These are phyloP conservation scores for Lignosus rhinocerotis DNA, from an alignment of 1,284 basidiomycete species.

Conservation along the genomic window DNA sequence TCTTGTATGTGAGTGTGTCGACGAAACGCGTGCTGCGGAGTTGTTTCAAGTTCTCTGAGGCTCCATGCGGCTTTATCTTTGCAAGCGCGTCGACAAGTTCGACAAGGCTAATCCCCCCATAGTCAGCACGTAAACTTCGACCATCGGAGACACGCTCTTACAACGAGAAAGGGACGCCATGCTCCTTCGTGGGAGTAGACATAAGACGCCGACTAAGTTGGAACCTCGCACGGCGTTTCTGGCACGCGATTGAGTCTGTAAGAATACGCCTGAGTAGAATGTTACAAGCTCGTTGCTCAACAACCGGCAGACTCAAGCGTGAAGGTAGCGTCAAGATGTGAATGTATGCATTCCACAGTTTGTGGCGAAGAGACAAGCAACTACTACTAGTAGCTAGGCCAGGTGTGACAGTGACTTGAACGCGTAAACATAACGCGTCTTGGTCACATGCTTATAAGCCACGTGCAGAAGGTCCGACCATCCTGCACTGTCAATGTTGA, in stretches of 20 bases:
- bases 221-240: background rate
- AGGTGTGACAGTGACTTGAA: constrained; percentile 6
- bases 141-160: constrained; percentile 33
- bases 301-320: too few relatives aligned
- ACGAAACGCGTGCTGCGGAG: constrained; percentile 7
- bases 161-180: constrained; percentile 14
- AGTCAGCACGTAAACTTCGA: constrained; percentile 17
- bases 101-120: constrained; percentile 16
- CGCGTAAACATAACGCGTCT: constrained; percentile 19
- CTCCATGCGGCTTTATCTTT: constrained; percentile 17
- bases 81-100: constrained; percentile 24
- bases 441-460: constrained; percentile 5
- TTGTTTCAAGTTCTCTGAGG: constrained; percentile 13
- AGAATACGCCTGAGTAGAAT: too few relatives aligned
- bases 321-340: too few relatives aligned
- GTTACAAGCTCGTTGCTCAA: too few relatives aligned
- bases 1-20: constrained; percentile 19
- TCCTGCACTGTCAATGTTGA: too few relatives aligned
- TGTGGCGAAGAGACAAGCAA: too few relatives aligned
- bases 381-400: too few relatives aligned
- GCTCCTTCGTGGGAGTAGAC: background rate
- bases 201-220: background rate
- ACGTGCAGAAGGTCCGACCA: background rate
- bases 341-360: too few relatives aligned
- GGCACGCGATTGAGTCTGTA: background rate